phyloP scores from a whole-genome alignment of 805 yeast genomes.

The Aciculoconidium aculeatum region DNA sequence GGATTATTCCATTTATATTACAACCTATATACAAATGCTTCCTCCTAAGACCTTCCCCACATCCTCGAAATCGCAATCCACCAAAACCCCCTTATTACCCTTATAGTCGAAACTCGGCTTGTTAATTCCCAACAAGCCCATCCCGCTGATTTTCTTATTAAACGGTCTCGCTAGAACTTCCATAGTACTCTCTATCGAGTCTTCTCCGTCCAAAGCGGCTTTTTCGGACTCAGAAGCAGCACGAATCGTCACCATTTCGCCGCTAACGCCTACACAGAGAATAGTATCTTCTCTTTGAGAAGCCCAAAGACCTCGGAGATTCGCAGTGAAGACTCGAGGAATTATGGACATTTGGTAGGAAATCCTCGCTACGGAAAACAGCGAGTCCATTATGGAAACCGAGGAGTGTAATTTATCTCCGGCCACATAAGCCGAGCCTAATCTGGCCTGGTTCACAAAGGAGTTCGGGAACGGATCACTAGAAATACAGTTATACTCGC shows the following conservation, averaged over 20 bases:
- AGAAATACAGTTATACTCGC: conserved; percentile 10
- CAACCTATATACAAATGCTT: too few relatives aligned
- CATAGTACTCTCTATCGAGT: conserved; percentile 11
- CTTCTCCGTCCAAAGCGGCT: too few relatives aligned
- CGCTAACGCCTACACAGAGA: conserved; percentile 31
- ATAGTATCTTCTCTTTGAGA: conserved; percentile 9
- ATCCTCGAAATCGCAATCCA: conserved; percentile 34
- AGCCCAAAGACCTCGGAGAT: conserved; percentile 19
- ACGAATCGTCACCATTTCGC: conserved; percentile 25
- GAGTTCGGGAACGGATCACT: conserved; percentile 31
- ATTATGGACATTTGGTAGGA: conserved; percentile 21
- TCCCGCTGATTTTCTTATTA: conserved; percentile 32
- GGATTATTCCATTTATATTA: too few relatives aligned
- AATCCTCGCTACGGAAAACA: conserved; percentile 9
- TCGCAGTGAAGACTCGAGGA: conserved; percentile 25
- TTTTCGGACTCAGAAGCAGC: too few relatives aligned
- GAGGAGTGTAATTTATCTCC: conserved; percentile 34
- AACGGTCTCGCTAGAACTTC: conserved; percentile 29
- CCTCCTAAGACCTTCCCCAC: conserved; percentile 8
- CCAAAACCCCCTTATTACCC: conserved; percentile 17
- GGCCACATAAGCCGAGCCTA: conserved; percentile 18
- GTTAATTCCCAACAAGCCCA: conserved; percentile 30
- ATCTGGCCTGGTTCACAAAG: conserved; percentile 23
- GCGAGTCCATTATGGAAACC: conserved; percentile 19
- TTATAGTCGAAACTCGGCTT: conserved; percentile 30